Evolutionary conservation across 352 stramenopile species (phyloP).

Genomic region (Globisporangium mamillatum): DNA sequence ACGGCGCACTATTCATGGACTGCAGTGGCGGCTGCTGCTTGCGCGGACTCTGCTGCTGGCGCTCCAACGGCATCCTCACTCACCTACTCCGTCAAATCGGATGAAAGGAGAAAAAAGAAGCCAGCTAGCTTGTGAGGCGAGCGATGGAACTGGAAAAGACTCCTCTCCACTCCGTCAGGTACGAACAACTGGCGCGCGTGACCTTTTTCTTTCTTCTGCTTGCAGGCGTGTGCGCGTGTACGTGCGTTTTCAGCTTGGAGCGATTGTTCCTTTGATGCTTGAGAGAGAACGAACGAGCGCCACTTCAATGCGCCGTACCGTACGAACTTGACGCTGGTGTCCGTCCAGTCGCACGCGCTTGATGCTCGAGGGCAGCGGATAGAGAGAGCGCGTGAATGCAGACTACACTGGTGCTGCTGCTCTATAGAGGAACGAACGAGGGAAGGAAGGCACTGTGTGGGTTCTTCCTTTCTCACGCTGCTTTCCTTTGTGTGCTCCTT

Average conservation of each 20-base stretch:
- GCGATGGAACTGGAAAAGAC: not conserved
- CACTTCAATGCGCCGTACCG: not conserved
- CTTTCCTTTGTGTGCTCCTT: not conserved
- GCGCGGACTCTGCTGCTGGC: conserved; percentile 20
- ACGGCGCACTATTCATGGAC: conserved; percentile 12
- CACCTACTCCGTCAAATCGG: not conserved
- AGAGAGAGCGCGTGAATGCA: not conserved
- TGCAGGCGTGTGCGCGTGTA: not conserved
- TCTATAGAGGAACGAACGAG: not conserved
- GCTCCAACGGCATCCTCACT: conserved; percentile 11
- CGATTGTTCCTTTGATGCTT: not conserved
- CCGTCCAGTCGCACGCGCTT: not conserved
- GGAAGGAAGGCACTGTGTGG: not conserved
- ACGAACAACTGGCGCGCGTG: not conserved
- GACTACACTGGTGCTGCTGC: not conserved
- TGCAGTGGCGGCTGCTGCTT: conserved; percentile 6
- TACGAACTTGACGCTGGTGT: not conserved
- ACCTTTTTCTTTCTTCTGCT: not conserved
- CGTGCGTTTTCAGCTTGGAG: not conserved
- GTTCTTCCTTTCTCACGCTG: not conserved
- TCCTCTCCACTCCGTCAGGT: not conserved
- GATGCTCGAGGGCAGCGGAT: not conserved
- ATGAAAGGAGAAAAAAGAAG: not conserved
- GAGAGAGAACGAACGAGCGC: not conserved
- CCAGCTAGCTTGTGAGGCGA: not conserved